Evolutionary conservation across 2,329 filamentous ascomycete genomes (phyloP), one percentile per base, ranked within the genome.

Genomic region (Alternaria gaisen): DNA sequence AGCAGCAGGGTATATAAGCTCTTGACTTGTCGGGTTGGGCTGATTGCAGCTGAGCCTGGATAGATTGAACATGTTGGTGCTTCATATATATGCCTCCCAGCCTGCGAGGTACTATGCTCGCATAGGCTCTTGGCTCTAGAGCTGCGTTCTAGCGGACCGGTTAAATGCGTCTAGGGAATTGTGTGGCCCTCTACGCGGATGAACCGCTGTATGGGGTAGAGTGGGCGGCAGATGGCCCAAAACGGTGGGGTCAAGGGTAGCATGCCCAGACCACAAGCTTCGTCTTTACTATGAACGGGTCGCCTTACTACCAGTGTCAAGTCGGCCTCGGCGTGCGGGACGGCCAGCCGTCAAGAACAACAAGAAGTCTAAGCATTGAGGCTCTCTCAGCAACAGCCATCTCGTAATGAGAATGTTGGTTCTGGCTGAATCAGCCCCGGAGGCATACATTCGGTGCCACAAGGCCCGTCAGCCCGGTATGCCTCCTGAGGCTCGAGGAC

Each of bases 61-160:
- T 58, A 63, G 51, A 63, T 60, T 58, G 60, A 55, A 38, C 30
- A 61, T 61, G 63, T 55, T 66, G 47, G 58, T 55, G 61, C 60
- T 65, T 63, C 66, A 73, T 71, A 72, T 73, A 69, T 72, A 68
- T 70, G 63, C 58, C 63, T 68, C 57, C 53, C 50, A 41, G 57
- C 32, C 57, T 51, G 61, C 28, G 40, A 44, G 58, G 41, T 60
- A 55, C 56, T 63, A 56, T 55, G 20, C 57, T 65, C 34, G 47
- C 59, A 59, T 48, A 64, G 58, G 48, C 52, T 58, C 65, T 65
- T 68, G 64, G 64, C 59, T 58, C 44, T 59, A 71, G 61, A 53
- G 32, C 30, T 60, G 62, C 68, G 70, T 71, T 65, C 66, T 53
- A 68, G 58, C 70, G 69, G 72, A 72, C 72, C 73, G 73, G 72